A percentile compares a stretch with the other conserved stretches of the same genome.
Evolutionary conservation across 192 early-diverging fungal species (phyloP).

Genomic region (Powellomyces hirtus): DNA sequence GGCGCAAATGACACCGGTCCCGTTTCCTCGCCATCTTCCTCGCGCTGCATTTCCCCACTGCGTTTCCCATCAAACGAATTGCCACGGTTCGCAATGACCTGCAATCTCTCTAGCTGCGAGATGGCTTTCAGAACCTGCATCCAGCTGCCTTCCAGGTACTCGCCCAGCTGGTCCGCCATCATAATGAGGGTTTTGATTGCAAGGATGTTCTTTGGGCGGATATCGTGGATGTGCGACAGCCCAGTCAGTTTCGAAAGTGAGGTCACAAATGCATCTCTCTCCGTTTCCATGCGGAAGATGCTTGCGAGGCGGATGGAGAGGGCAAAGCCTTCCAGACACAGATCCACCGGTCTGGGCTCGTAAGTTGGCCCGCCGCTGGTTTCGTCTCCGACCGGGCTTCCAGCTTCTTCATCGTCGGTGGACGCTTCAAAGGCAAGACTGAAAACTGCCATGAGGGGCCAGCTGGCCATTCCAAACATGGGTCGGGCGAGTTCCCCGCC

Average conservation of each 20-base stretch:
- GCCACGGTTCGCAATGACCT: constrained; percentile 59
- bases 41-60: neutral
- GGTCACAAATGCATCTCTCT: constrained; percentile 88
- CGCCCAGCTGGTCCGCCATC: constrained; percentile 57
- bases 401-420: constrained; percentile 33
- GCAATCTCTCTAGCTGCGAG: constrained; percentile 84
- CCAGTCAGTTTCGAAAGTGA: constrained; percentile 86
- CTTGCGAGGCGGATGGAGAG: constrained; percentile 76
- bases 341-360: constrained; percentile 51
- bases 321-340: constrained; percentile 79
- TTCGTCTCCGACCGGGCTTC: neutral
- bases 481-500: constrained; percentile 47
- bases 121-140: constrained; percentile 79
- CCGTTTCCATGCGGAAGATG: constrained; percentile 84
- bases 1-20: neutral
- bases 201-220: constrained; percentile 88
- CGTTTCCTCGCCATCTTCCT: neutral
- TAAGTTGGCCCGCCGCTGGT: neutral
- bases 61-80: constrained; percentile 7
- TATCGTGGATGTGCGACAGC: constrained; percentile 78
- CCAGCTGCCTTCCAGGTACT: constrained; percentile 67
- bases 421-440: constrained; percentile 52
- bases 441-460: constrained; percentile 59
- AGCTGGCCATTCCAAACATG: constrained; percentile 56
- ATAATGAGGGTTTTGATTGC: constrained; percentile 84